Base-by-base conservation (phyloP, 768 basidiomycete species). In the Boletus edulis region DNA sequence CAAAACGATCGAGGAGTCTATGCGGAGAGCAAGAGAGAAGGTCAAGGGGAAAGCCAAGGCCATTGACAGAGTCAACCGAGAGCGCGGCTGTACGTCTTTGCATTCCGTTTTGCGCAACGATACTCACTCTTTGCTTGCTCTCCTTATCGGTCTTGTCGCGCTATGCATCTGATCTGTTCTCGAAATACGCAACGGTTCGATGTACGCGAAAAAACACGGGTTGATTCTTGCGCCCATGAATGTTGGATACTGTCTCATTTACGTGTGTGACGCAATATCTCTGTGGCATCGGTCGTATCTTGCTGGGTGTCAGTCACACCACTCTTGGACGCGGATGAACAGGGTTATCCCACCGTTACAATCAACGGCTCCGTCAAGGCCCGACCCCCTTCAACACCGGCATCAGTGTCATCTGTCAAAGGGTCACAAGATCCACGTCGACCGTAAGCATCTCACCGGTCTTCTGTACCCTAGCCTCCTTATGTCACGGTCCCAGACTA, bases 11-110 rank as follows among this genome's bases (percentile, higher is more conserved):
- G 83, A 88, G 58, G 89, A 87, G 71, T 86, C 85, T 46, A 85
- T 89, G 81, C 81, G 82, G 50, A 80, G 82, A 56, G 79, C 90
- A 74, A 87, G 82, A 73, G 89, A 90, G 73, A 85, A 81, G 69
- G 86, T 83, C 70, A 81, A 76, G 73, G 86, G 87, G 0, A 91
- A 89, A 68, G 82, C 80, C 49, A 87, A 78, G 70, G 80, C 77
- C n/a, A 67, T 83, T 42, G 87, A 88, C 53, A 89, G 81, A 72
- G 75, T 85, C 56, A 88, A 86, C 73, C 79, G 83, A 48, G 89
- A 90, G 67, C 82, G 81, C 63, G 88, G 84, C 63, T 84, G 90
- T 91, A 77, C 74, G 88, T 86, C 50, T 68, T 66, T 65, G 55
- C 37, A 37, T 20, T 34, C 5, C 24, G n/a, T 55, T 52, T 31